Base-by-base conservation (phyloP, 176 grass and related monocot genomes). In the Poa pratensis region DNA sequence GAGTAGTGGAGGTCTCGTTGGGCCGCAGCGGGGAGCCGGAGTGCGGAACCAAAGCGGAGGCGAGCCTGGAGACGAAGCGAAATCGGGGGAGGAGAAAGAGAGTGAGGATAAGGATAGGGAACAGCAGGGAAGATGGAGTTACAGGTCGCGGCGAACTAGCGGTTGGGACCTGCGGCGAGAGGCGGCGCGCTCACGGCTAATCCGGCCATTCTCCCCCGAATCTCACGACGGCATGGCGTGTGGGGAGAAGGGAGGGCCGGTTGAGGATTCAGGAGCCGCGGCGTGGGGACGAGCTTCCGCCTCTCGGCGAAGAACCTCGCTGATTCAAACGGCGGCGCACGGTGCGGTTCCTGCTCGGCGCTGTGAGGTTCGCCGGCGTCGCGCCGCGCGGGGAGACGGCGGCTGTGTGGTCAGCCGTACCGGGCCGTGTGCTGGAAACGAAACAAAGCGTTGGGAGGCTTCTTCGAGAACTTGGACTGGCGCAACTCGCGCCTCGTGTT, bases 141-240 rank as follows among this genome's bases (percentile, higher is more conserved):
- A 52, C 45, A 28, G 4, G 73, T 17, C 73, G 17, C 26, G 73
- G 73, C 73, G 26, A 13, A 30, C 28, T 30, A 30, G 48, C 8
- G 17, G 48, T 18, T 32, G 24, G 48, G 26, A 75, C 73, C 72
- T 52, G 26, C 7, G 72, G 72, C 24, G 72, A 75, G 72, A 20
- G 72, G 15, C 8, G 0, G 26, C 48, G 73, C 24, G 48, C 24
- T 53, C 7, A 27, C 26, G 73, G 73, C 46, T 9, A 75, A 0
- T 75, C 46, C 72, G 26, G 72, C 49, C 73, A 75, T 75, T 10
- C 48, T 75, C 73, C 73, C 73, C 16, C 16, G 48, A 75, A 32
- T 30, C 32, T 34, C 48, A 32, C 48, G 26, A 19, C 16, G 26
- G 48, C 48, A 48, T 20, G 8, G 72, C 26, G 46, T 32, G 2